Evolutionary conservation across 352 stramenopile genomes (phyloP), one percentile per base, ranked within the genome.

Genomic region (Pythium volutum): DNA sequence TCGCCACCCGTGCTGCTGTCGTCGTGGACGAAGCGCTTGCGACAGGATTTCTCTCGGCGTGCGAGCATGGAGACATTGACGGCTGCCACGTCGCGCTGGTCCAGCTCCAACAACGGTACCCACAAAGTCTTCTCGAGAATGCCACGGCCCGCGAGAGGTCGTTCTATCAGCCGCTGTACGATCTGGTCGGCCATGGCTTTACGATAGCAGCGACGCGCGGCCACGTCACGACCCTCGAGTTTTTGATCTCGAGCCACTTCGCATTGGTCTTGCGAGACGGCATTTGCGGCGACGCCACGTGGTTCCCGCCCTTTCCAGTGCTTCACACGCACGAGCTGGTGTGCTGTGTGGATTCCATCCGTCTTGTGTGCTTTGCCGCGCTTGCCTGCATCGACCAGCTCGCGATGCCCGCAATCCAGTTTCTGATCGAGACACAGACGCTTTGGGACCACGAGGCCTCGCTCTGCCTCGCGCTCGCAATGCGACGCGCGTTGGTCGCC

Each of bases 351-450:
- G 9, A 38, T 14, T 66, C 64, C 0, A 39, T 71, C 4, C 64
- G 64, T 0, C 63, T 60, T 10, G 64, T 71, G 4, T 63, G 57
- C 36, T 71, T 51, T 22, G 64, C 64, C 1, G 64, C 64, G 10
- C 53, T 71, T n/a, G 47, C 57, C 2, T 71, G 64, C 25, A 45
- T 71, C 16, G 64, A 71, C 29, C 51, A 59, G 11, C 52, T 66
- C 46, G 51, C 57, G 11, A 55, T 56, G 25, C 52, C 52, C 0
- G 43, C 46, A 27, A 41, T 71, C 43, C 47, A 55, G 33, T 51
- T 62, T 11, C 36, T 71, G 8, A 27, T 66, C n/a, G 64, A 63
- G 47, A 64, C 51, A 0, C 41, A 55, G 3, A 29, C n/a, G 6
- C 16, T 71, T 16, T 63, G 52, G 45, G 52, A 52, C 11, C 64